Percentiles rank a stretch among this genome's conserved stretches.
phyloP scores from a whole-genome alignment of 176 grass and related monocot species.

The Musa beccarii region DNA sequence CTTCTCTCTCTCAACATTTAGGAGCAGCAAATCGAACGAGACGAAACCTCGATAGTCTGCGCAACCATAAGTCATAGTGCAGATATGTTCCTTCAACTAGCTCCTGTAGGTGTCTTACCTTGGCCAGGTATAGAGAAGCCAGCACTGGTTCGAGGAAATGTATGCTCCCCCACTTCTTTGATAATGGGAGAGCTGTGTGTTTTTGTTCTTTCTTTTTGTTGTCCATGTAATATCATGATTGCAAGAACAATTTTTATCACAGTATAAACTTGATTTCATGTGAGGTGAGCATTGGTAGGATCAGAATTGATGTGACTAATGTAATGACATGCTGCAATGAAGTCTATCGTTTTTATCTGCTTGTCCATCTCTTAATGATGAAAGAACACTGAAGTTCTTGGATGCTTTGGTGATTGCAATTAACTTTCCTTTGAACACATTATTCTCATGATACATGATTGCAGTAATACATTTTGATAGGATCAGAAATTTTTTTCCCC shows the following conservation, averaged over 20 bases:
- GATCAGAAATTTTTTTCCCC: no score
- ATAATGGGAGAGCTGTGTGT: neutral
- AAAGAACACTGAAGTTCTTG: neutral
- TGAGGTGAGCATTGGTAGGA: neutral
- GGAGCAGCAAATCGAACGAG: slow-evolving; percentile 92
- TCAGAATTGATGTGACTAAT: neutral
- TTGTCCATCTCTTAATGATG: neutral
- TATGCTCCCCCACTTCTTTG: neutral
- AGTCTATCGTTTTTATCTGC: neutral
- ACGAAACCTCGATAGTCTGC: slow-evolving; percentile 69
- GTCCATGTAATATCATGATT: slow-evolving; percentile 5
- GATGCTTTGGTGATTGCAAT: no score
- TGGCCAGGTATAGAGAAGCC: slow-evolving; percentile 33
- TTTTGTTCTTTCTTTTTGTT: neutral
- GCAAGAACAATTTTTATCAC: neutral
- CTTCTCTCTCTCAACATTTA: slow-evolving; percentile 97
- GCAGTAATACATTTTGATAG: no score
- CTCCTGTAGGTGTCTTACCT: neutral
- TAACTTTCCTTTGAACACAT: no score
- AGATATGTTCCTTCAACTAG: slow-evolving; percentile 5
- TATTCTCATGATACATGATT: no score
- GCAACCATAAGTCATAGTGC: neutral
- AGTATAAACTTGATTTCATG: slow-evolving; percentile 10
- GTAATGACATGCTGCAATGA: neutral
- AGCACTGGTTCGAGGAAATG: slow-evolving; percentile 25